Evolutionary conservation across 306 rosid species (phyloP).

Genomic region (Dicorynia guianensis): DNA sequence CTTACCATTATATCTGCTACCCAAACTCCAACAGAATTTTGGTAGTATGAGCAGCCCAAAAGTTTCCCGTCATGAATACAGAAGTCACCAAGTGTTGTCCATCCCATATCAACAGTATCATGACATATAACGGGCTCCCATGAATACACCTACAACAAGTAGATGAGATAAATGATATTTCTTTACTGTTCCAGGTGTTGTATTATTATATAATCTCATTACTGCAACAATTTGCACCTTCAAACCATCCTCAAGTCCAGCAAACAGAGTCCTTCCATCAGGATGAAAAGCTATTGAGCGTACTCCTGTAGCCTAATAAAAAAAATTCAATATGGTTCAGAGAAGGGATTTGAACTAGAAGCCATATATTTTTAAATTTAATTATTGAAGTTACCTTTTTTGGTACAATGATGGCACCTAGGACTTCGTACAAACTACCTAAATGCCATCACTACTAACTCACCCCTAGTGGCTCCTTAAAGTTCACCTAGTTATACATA

Average conservation of each 20-base stretch:
- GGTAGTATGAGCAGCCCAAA: slow-evolving; percentile 75
- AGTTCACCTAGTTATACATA: background rate
- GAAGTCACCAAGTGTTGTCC: slow-evolving; percentile 76
- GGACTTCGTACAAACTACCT: too few relatives aligned
- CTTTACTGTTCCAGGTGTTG: background rate
- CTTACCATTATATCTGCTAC: slow-evolving; percentile 72
- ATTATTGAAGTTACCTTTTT: background rate
- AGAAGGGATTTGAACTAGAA: slow-evolving; percentile 5
- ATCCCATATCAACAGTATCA: slow-evolving; percentile 74
- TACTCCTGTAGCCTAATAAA: slow-evolving; percentile 70
- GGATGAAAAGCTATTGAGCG: slow-evolving; percentile 77
- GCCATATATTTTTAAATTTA: background rate
- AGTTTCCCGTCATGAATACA: slow-evolving; percentile 80
- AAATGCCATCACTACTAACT: too few relatives aligned
- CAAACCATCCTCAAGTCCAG: slow-evolving; percentile 77
- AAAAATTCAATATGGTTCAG: slow-evolving; percentile 7
- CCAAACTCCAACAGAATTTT: slow-evolving; percentile 81
- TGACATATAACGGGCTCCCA: slow-evolving; percentile 86
- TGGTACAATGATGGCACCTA: too few relatives aligned
- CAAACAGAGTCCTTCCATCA: slow-evolving; percentile 75
- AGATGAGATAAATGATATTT: slow-evolving; percentile 25
- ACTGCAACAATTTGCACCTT: slow-evolving; percentile 55
- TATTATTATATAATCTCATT: slow-evolving; percentile 1
- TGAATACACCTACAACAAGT: slow-evolving; percentile 63
- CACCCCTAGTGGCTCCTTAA: background rate